Percentiles rank a stretch among this genome's conserved stretches.
Conservation (phyloP, 164 flowering plant genomes). For the Berberis vulgaris region DNA sequence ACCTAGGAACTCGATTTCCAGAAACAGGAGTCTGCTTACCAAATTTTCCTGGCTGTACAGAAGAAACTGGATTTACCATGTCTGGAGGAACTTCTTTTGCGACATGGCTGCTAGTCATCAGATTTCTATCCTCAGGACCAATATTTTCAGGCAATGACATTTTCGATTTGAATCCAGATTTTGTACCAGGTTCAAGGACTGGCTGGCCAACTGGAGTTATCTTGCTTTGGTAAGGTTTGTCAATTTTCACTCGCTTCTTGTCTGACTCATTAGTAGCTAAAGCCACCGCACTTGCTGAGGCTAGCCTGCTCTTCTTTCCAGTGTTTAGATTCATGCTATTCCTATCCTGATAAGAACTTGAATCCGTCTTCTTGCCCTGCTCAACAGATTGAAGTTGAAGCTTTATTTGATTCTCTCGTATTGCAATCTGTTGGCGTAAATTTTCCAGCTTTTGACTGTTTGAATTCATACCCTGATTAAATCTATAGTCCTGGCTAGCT, state of each 20-base stretch:
- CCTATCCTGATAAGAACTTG: constrained; percentile 18
- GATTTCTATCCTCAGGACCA: constrained; percentile 5
- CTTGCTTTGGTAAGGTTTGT: constrained; percentile 14
- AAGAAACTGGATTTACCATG: constrained; percentile 5
- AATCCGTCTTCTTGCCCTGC: constrained; percentile 29
- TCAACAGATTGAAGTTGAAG: constrained; percentile 34
- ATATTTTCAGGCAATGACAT: constrained; percentile 10
- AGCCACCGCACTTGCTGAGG: constrained; percentile 15
- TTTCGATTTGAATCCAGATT: constrained; percentile 14
- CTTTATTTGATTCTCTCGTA: constrained; percentile 63
- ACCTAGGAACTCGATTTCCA: constrained; percentile 9
- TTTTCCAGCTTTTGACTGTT: constrained; percentile 42
- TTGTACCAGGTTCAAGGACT: constrained; percentile 10
- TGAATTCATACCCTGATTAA: constrained; percentile 22
- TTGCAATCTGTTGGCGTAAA: constrained; percentile 71
- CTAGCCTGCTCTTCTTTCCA: constrained; percentile 16
- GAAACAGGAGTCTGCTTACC: constrained; percentile 15
- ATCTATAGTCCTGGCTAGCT: constrained; percentile 22
- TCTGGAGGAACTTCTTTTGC: constrained; percentile 17
- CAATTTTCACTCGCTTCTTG: constrained; percentile 41
- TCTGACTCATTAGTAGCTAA: constrained; percentile 30
- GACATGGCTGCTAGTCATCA: constrained; percentile 7
- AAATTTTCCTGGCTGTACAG: constrained; percentile 13
- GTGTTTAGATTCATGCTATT: constrained; percentile 14
- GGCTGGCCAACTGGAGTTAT: constrained; percentile 15